These are phyloP conservation scores for Mycena haematopus DNA, from an alignment of 768 basidiomycete species.

Conservation along the genomic window DNA sequence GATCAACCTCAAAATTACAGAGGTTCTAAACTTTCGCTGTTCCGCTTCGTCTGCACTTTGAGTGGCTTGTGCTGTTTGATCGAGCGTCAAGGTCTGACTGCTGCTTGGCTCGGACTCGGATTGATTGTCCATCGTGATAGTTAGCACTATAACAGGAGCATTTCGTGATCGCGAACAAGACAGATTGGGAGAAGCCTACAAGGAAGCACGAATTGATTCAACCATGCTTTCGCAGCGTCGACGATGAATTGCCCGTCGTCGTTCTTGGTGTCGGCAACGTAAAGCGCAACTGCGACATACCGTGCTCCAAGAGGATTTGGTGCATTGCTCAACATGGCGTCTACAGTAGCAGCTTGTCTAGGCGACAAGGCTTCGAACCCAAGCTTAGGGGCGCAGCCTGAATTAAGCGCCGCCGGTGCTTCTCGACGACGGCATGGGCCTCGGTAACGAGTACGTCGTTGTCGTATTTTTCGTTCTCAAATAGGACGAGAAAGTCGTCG, in stretches of 20 bases:
- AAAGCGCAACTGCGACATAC: slow-evolving; percentile 15
- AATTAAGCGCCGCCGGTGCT: slow-evolving; percentile 4
- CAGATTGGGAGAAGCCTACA: background rate
- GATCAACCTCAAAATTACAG: slow-evolving; percentile 6
- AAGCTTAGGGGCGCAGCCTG: background rate
- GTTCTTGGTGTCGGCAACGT: slow-evolving; percentile 15
- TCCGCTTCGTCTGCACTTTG: slow-evolving; percentile 9
- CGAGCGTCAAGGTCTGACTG: slow-evolving; percentile 12
- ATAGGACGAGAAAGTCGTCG: background rate
- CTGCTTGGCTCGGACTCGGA: too few species aligned
- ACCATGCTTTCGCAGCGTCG: slow-evolving; percentile 13
- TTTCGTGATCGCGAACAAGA: background rate
- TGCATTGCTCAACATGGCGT: slow-evolving; percentile 6
- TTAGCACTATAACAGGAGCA: slow-evolving; percentile 1
- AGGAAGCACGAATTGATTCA: slow-evolving; percentile 13
- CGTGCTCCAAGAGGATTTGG: slow-evolving; percentile 9
- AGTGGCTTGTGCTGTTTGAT: slow-evolving; percentile 7
- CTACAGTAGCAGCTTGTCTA: slow-evolving; percentile 12
- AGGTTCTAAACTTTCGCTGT: slow-evolving; percentile 9
- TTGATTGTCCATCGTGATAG: slow-evolving; percentile 3
- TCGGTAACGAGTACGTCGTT: too few species aligned
- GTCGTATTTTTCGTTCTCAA: too few species aligned
- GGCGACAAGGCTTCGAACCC: slow-evolving; percentile 6
- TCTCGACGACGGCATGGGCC: slow-evolving; percentile 1
- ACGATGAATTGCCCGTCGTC: slow-evolving; percentile 8